Base-by-base conservation (phyloP, 176 grass and related monocot species). In the Panicum miliaceum region DNA sequence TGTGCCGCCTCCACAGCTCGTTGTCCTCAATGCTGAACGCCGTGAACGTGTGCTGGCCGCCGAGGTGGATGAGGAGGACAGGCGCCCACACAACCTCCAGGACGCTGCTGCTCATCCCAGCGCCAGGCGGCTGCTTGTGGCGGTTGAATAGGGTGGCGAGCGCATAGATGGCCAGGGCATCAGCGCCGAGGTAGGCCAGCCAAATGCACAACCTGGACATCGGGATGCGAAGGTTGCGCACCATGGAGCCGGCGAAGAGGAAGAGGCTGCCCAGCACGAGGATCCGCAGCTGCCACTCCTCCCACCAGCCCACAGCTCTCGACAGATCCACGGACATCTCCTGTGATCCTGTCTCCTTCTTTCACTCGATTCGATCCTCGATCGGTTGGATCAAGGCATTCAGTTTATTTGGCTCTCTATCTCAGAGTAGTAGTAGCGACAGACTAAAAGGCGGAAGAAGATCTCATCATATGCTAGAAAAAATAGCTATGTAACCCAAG, bases 21-120 rank as follows among this genome's bases (percentile, higher is more conserved):
- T 63, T 62, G 40, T 78, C 76, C 42, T 78, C 57, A 15, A 78
- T 25, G 40, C 40, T 78, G 14, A 32, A 63, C 14, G 57, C 75
- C 4, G 37, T 63, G 4, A 78, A 20, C 0, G 0, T 0, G 16
- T 26, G 22, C 57, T 78, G 76, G 57, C 57, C 57, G 1, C 76
- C 57, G 29, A 32, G 29, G 29, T 32, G 29, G 29, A 32, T 32
- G 29, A 32, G 29, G 29, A 32, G 29, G 29, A 78, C 18, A 0
- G 64, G 76, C 0, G 76, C 40, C 76, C 76, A 78, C 0, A 78
- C 0, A 0, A 78, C 38, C 40, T 78, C 75, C 23, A 77, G 57
- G 8, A 15, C 7, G 13, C 14, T 1, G 34, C 35, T 45, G 29
- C 29, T 32, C 29, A 1, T 32, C 29, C 29, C 29, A 32, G 29